Evolutionary conservation across 1,284 basidiomycete species (phyloP), one percentile per base, ranked within the genome.

Genomic region (Ustilago bromivora): DNA sequence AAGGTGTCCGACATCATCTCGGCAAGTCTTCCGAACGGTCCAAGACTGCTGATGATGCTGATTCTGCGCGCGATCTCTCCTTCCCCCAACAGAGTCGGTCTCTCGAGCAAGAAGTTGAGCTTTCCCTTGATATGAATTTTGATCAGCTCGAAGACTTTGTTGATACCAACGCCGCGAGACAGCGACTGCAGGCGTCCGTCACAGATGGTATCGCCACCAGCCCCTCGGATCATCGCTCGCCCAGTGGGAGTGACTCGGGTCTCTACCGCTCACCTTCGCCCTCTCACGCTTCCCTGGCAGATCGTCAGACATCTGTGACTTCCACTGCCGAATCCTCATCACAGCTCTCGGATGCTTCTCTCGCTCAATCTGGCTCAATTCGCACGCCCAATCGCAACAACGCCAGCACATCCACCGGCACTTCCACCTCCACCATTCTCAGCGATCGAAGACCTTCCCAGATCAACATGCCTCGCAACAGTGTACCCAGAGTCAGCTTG

Each of bases 91-190:
- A 68, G 54, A 73, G 69, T 52, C 74, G 71, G 8, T 76, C 74
- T 4, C 53, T 76, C 52, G 65, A 79, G 35, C 70, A 70, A 60
- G 69, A 79, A 60, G 74, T 76, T 40, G 78, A 77, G 34, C 62
- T 78, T 5, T 78, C 88, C 23, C 89, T 95, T 43, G 93, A 96
- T 86, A 92, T 91, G 57, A 91, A 96, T 77, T 88, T 96, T 49
- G 90, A 92, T 36, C 88, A 91, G 67, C 94, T 97, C 89, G 92
- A 93, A 56, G 94, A 93, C 35, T 94, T 96, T 84, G 89, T 96
- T 76, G 89, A 94, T 85, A 86, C 72, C 51, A 74, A 66, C n/a
- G 63, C 71, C 1, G 67, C 64, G 3, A 75, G 80, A n/a, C 74
- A 76, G 47, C 65, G 74, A 32, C 66, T 76, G 2, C 65, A 71